Conservation (phyloP, 495 filamentous ascomycete species). For the Lasiosphaeria ovina region DNA sequence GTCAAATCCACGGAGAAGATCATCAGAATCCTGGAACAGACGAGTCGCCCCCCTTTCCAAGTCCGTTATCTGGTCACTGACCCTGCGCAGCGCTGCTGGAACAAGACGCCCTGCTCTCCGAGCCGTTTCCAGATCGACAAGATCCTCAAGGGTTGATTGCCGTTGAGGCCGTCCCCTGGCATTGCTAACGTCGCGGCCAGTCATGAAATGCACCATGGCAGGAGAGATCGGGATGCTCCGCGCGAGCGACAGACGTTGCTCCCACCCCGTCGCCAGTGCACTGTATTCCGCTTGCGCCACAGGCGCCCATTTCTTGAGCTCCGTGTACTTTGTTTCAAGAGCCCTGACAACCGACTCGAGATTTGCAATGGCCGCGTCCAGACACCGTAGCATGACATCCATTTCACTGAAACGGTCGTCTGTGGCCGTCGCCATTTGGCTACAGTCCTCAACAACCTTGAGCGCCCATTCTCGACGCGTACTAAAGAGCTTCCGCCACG, state of each 20-base stretch:
- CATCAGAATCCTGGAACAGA: constrained; percentile 45
- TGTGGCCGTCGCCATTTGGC: constrained; percentile 51
- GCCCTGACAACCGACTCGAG: constrained; percentile 71
- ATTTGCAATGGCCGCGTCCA: constrained; percentile 77
- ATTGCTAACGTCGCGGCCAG: constrained; percentile 40
- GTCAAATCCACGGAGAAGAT: constrained; percentile 49
- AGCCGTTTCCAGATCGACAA: constrained; percentile 66
- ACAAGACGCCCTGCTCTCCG: constrained; percentile 59
- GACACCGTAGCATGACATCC: constrained; percentile 66
- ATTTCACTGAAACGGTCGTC: constrained; percentile 59
- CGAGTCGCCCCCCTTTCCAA: constrained; percentile 46
- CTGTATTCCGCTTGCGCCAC: constrained; percentile 70
- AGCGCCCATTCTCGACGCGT: constrained; percentile 72
- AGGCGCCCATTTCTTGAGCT: constrained; percentile 70
- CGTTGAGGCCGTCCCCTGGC: constrained; percentile 39
- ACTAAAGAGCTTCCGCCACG: constrained; percentile 81
- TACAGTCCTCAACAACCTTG: constrained; percentile 62
- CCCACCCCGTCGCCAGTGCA: constrained; percentile 63
- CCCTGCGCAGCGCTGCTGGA: constrained; percentile 43
- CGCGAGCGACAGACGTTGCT: constrained; percentile 61
- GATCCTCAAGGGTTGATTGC: constrained; percentile 62
- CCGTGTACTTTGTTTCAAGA: constrained; percentile 69
- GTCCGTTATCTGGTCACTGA: constrained; percentile 44
- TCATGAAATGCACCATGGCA: constrained; percentile 54
- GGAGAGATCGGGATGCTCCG: constrained; percentile 56